These are phyloP conservation scores for Obba rivulosa DNA, from an alignment of 768 basidiomycete genomes.

Conservation along the genomic window DNA sequence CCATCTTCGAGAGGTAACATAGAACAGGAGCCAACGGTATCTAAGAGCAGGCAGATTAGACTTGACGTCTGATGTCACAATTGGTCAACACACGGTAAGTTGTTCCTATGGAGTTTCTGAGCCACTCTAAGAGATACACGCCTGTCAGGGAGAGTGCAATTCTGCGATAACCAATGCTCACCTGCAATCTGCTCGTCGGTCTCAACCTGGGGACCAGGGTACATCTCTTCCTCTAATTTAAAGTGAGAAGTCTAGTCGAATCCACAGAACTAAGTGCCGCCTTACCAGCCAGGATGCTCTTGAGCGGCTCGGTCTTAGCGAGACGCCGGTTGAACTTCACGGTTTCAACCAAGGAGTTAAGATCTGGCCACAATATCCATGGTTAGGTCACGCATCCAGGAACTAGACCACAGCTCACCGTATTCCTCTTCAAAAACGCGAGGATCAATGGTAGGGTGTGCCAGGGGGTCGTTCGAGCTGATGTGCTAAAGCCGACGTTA, in stretches of 20 bases:
- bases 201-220: slow-evolving; percentile 23
- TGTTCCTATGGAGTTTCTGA: neutral
- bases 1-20: slow-evolving; percentile 11
- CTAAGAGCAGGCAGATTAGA: neutral
- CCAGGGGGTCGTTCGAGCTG: slow-evolving; percentile 17
- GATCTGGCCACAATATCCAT: slow-evolving; percentile 8
- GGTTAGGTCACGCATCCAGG: neutral
- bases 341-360: slow-evolving; percentile 16
- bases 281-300: slow-evolving; percentile 10
- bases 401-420: slow-evolving; percentile 10
- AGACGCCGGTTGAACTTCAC: slow-evolving; percentile 20
- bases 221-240: slow-evolving; percentile 16
- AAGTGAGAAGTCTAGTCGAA: too few species aligned
- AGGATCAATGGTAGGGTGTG: slow-evolving; percentile 22
- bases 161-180: neutral
- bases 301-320: slow-evolving; percentile 15
- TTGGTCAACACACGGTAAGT: neutral
- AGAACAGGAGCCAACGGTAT: neutral
- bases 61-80: neutral
- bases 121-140: neutral
- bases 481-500: slow-evolving; percentile 12
- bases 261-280: neutral
- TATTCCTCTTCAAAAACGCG: slow-evolving; percentile 21
- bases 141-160: neutral
- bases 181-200: slow-evolving; percentile 24